Percentiles rank a stretch among this genome's conserved stretches.
These are phyloP conservation scores for Petasospora rhodanensis DNA, from an alignment of 1,139 yeast species.

Conservation along the genomic window DNA sequence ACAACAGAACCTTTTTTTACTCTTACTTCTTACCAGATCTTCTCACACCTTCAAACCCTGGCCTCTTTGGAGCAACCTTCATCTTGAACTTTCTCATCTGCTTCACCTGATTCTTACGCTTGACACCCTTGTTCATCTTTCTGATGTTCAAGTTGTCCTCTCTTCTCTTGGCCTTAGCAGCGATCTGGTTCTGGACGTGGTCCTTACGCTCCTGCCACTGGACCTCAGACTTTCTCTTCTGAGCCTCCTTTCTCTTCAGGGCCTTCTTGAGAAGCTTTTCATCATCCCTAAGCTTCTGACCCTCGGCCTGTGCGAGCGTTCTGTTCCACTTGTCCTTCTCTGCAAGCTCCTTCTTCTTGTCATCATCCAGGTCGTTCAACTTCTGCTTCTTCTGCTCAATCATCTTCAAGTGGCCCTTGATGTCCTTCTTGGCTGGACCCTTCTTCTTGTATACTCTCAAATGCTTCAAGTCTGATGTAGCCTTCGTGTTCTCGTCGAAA, in stretches of 20 bases:
- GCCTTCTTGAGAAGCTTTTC: conserved; percentile 85
- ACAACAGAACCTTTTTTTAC: not conserved
- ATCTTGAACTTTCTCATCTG: conserved; percentile 66
- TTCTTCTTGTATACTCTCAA: conserved; percentile 57
- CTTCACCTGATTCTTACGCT: conserved; percentile 61
- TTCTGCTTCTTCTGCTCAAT: conserved; percentile 71
- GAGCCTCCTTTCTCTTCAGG: conserved; percentile 72
- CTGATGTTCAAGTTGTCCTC: conserved; percentile 84
- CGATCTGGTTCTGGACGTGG: conserved; percentile 67
- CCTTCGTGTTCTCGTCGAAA: conserved; percentile 76
- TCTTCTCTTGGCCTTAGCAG: conserved; percentile 75
- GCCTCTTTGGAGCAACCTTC: conserved; percentile 33
- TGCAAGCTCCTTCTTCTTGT: conserved; percentile 53
- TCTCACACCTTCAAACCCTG: conserved; percentile 45
- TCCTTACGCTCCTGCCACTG: conserved; percentile 89
- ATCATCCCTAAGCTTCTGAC: conserved; percentile 82
- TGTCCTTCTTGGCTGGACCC: conserved; percentile 83
- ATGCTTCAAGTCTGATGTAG: conserved; percentile 69
- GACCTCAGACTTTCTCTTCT: conserved; percentile 73
- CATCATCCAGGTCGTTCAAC: conserved; percentile 55
- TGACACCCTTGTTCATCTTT: conserved; percentile 73
- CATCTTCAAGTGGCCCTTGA: conserved; percentile 74
- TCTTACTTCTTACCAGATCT: conserved; percentile 7
- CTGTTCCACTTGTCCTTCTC: conserved; percentile 84
- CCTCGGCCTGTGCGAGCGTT: conserved; percentile 84